Conservation (phyloP, 2,329 filamentous ascomycete species). For the Colletotrichum tamarilloi region DNA sequence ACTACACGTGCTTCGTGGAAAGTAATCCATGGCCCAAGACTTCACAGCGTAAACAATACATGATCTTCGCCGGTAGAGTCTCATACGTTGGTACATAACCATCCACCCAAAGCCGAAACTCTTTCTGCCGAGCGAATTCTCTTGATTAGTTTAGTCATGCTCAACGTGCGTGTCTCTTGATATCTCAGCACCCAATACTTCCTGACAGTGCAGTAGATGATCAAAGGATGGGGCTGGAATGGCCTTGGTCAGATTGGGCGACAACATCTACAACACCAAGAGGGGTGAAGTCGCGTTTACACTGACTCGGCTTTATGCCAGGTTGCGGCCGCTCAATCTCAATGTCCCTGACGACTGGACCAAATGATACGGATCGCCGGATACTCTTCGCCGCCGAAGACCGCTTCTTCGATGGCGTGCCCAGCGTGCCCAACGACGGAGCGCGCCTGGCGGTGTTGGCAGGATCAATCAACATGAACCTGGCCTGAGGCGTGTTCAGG, state of each 20-base stretch:
- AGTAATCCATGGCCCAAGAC: too few relatives aligned
- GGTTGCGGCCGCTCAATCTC: too few relatives aligned
- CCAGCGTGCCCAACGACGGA: neutral
- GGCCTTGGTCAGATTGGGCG: neutral
- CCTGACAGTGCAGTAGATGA: neutral
- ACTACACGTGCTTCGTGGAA: too few relatives aligned
- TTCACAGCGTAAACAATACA: too few relatives aligned
- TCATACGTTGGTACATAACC: too few relatives aligned
- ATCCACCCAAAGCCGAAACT: too few relatives aligned
- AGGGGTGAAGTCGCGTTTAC: neutral
- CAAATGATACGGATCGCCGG: neutral
- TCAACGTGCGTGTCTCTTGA: neutral
- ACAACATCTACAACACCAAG: neutral
- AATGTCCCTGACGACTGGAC: neutral
- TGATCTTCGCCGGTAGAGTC: too few relatives aligned
- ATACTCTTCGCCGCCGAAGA: neutral
- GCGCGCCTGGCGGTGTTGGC: neutral
- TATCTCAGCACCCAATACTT: neutral
- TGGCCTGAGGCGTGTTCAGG: neutral
- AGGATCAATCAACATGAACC: neutral
- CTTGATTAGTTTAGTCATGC: too few relatives aligned
- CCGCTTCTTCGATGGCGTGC: neutral
- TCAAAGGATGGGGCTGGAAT: neutral
- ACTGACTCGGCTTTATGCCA: neutral
- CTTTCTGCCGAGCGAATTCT: too few relatives aligned